Conservation (phyloP, 768 basidiomycete species). For the Collybiopsis luxurians region DNA sequence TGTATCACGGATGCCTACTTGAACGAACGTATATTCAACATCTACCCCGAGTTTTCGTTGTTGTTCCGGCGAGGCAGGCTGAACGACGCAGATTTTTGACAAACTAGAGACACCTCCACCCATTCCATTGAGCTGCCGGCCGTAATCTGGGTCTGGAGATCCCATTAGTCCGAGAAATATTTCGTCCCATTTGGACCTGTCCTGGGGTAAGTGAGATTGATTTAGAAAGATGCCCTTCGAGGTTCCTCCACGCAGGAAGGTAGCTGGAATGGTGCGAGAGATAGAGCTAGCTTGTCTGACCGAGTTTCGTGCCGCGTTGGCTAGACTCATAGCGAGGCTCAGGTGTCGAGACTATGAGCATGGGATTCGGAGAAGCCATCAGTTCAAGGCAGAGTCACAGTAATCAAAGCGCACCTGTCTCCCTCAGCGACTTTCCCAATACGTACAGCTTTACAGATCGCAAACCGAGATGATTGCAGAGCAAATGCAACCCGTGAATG, state of each 20-base stretch:
- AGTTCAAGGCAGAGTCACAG: too few species aligned
- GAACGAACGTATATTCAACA: conserved; percentile 71
- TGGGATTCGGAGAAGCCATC: too few species aligned
- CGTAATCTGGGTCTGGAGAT: conserved; percentile 69
- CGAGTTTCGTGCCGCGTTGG: not conserved
- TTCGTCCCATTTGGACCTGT: conserved; percentile 49
- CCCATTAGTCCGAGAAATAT: conserved; percentile 78
- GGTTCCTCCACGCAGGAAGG: conserved; percentile 71
- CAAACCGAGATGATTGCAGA: too few species aligned
- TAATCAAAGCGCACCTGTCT: too few species aligned
- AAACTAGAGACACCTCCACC: conserved; percentile 75
- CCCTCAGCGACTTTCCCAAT: too few species aligned
- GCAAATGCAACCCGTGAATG: too few species aligned
- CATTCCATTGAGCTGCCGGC: conserved; percentile 77
- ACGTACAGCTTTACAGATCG: too few species aligned
- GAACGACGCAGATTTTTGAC: conserved; percentile 72
- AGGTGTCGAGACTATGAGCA: not conserved
- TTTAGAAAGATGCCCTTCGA: conserved; percentile 76
- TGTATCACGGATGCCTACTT: conserved; percentile 57
- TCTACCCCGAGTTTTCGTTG: conserved; percentile 41
- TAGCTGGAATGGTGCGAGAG: conserved; percentile 30
- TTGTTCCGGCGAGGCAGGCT: conserved; percentile 41
- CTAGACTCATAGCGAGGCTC: not conserved
- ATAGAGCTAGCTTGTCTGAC: not conserved
- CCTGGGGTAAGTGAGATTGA: conserved; percentile 47